Percentiles rank a stretch among this genome's conserved stretches.
phyloP scores from a whole-genome alignment of 2,329 filamentous ascomycete species.

The Cladosporium cucumerinum region DNA sequence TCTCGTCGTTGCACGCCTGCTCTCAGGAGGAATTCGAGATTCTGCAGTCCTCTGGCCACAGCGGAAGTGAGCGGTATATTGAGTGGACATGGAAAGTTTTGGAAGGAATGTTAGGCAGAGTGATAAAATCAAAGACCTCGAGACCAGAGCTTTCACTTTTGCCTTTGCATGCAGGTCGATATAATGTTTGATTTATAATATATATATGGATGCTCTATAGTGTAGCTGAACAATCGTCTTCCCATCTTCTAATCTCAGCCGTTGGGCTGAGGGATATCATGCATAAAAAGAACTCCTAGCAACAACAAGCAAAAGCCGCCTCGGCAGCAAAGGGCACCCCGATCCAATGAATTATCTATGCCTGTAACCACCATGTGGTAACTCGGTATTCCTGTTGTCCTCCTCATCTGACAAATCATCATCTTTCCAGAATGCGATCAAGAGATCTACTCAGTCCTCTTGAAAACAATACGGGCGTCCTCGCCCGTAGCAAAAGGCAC shows the following conservation, averaged over 20 bases:
- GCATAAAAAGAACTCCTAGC: slow-evolving; percentile 2
- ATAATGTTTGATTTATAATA: neutral
- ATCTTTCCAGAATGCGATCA: neutral
- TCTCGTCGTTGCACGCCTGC: neutral
- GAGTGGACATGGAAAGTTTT: neutral
- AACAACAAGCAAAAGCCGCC: neutral
- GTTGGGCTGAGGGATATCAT: neutral
- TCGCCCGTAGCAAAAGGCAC: slow-evolving; percentile 70
- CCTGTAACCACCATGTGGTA: too few species aligned
- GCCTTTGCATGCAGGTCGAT: neutral
- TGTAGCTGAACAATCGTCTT: neutral
- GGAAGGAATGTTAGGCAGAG: too few species aligned
- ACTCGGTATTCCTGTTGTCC: neutral
- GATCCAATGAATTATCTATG: neutral
- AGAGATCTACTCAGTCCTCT: slow-evolving; percentile 38
- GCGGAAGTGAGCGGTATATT: neutral
- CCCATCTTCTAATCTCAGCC: slow-evolving; percentile 27
- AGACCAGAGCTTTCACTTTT: too few species aligned
- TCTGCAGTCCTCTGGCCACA: neutral
- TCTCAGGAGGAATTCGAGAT: neutral
- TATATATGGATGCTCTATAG: neutral
- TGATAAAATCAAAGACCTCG: too few species aligned
- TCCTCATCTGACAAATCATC: slow-evolving; percentile 2
- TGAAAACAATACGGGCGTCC: slow-evolving; percentile 45
- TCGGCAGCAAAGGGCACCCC: neutral